Percentiles rank a stretch among this genome's conserved stretches.
Conservation (phyloP, 495 filamentous ascomycete species). For the Cercophora samala region DNA sequence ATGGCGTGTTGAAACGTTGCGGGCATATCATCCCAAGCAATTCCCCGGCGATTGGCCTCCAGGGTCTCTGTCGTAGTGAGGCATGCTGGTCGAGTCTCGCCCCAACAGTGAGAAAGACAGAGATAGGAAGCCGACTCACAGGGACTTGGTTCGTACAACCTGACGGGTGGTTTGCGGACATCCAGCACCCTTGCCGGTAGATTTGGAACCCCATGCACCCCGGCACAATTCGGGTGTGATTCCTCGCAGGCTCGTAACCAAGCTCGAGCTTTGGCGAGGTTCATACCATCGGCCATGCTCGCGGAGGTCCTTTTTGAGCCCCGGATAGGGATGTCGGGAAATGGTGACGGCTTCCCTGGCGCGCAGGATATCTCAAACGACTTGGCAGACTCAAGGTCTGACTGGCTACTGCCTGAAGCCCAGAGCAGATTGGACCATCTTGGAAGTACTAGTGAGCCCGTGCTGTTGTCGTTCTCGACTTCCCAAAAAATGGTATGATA, state of each 20-base stretch:
- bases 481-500: too few relatives aligned
- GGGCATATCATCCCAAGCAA: neutral
- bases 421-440: neutral
- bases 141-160: neutral
- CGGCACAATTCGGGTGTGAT: neutral
- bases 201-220: neutral
- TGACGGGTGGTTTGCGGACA: neutral
- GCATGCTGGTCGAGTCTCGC: neutral
- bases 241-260: neutral
- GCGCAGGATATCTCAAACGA: neutral
- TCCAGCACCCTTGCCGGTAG: neutral
- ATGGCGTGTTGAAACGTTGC: constrained; percentile 1
- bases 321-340: neutral
- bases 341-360: neutral
- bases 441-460: neutral
- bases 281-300: neutral
- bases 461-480: too few relatives aligned
- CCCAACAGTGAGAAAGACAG: neutral
- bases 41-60: neutral
- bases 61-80: neutral
- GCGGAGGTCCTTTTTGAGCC: neutral
- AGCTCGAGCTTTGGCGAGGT: neutral
- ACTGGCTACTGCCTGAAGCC: too few relatives aligned
- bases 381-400: neutral
- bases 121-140: neutral